Evolutionary conservation across 495 filamentous ascomycete species (phyloP), one percentile per base, ranked within the genome.

Genomic region (Hypomontagnella monticulosa): DNA sequence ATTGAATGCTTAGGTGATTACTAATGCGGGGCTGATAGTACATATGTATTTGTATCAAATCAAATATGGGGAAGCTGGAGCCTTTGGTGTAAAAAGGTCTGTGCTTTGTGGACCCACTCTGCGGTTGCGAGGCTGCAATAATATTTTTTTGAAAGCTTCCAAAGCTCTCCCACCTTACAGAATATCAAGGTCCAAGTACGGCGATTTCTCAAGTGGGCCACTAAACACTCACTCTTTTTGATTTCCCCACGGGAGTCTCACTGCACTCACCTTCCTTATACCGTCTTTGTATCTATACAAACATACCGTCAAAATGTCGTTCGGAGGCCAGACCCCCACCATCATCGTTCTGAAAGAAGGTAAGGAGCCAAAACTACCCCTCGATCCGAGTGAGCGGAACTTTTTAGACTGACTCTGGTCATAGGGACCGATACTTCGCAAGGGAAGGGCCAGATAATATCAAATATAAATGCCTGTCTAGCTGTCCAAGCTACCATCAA

Each of bases 341-440:
- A 99, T 99, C 75, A 91, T 99, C 75, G 96, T 99, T 80, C 86
- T 99, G 67, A 96, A 95, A 82, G 95, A 99, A 81, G 93, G 93
- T 96, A 69, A 64, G 89, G 83, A 75, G 77, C 77, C 59, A 47
- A 44, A 70, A 43, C 61, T 62, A 58, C 64, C 64, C 73, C 65
- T 58, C 27, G 27, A 62, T 55, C 47, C 36, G 40, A 36, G 32
- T 51, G 51, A 16, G 43, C 30, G 56, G 43, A 43, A 37, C 47
- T 66, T 2, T 48, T 59, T 73, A 71, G 64, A 74, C 67, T 57
- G 36, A 55, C 47, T 67, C 27, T 40, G 51, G 53, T 42, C 71
- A 65, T 70, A 97, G 95, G 95, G 66, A 99, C 95, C 79, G 95
- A 99, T 80, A 85, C 93, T 61, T 97, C 95, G 16, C 95, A 99